Conservation (phyloP, 441 rosid genomes). For the Pelargonium cotyledonis region DNA sequence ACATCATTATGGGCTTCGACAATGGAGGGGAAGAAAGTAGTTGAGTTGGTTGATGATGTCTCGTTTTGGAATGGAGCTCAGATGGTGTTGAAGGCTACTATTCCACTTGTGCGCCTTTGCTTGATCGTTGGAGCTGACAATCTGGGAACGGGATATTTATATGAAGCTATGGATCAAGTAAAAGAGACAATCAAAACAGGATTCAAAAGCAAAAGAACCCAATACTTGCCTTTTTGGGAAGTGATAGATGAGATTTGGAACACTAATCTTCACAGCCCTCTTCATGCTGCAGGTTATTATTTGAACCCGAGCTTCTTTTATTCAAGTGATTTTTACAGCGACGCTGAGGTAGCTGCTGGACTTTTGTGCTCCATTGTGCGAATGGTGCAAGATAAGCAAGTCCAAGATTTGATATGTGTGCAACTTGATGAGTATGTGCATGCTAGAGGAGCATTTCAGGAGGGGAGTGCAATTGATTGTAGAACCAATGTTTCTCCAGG, state of each 20-base stretch:
- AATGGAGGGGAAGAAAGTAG: conserved; percentile 28
- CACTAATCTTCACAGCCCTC: conserved; percentile 42
- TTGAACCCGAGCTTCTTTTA: conserved; percentile 47
- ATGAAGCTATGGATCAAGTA: conserved; percentile 49
- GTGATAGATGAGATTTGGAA: conserved; percentile 55
- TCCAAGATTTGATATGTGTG: conserved; percentile 25
- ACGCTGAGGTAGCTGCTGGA: conserved; percentile 44
- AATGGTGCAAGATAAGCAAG: conserved; percentile 22
- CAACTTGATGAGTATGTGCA: conserved; percentile 46
- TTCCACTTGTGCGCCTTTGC: conserved; percentile 36
- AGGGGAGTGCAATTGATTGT: conserved; percentile 34
- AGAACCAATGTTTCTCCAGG: conserved; percentile 36
- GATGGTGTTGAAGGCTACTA: conserved; percentile 32
- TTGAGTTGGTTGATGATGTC: conserved; percentile 27
- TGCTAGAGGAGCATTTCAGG: conserved; percentile 37
- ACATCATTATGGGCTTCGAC: conserved; percentile 24
- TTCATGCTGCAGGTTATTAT: conserved; percentile 59
- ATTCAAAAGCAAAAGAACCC: conserved; percentile 21
- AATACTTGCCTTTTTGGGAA: conserved; percentile 42
- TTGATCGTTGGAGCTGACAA: conserved; percentile 27
- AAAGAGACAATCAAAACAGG: conserved; percentile 39
- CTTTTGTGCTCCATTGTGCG: conserved; percentile 35
- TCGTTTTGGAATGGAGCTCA: conserved; percentile 44
- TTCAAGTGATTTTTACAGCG: conserved; percentile 39
- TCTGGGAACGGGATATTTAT: conserved; percentile 41